Conservation (phyloP, 2,329 filamentous ascomycete species). For the Xylariaceae sp. region DNA sequence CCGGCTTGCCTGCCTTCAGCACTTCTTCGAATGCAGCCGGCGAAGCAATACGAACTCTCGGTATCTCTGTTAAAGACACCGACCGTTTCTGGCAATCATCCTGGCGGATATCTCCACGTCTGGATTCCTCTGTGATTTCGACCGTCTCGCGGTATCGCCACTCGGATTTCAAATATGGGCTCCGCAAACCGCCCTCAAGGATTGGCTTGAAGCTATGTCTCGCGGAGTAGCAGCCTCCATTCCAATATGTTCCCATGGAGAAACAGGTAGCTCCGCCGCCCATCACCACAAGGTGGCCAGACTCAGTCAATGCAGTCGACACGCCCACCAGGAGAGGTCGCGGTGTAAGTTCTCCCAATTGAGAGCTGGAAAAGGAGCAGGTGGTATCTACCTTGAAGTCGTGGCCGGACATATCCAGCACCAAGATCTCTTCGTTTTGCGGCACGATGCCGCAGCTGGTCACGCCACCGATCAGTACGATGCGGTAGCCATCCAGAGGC, state of each 20-base stretch:
- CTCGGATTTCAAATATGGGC: too few relatives aligned
- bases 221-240: constrained; percentile 39
- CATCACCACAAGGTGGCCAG: constrained; percentile 50
- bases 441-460: constrained; percentile 32
- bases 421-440: constrained; percentile 43
- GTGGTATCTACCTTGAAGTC: constrained; percentile 16
- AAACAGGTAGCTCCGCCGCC: constrained; percentile 86
- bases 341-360: constrained; percentile 5
- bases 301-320: constrained; percentile 40
- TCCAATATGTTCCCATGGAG: constrained; percentile 85
- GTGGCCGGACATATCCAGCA: constrained; percentile 28
- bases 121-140: constrained; percentile 15
- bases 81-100: not conserved
- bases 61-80: constrained; percentile 32
- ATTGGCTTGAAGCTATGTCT: too few relatives aligned
- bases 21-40: constrained; percentile 52
- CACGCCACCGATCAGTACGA: constrained; percentile 38
- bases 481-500: constrained; percentile 15
- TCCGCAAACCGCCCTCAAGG: too few relatives aligned
- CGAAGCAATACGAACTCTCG: constrained; percentile 43
- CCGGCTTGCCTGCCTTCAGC: constrained; percentile 50
- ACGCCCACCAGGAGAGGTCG: constrained; percentile 67
- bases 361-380: constrained; percentile 2
- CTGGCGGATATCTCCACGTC: not conserved
- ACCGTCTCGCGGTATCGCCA: constrained; percentile 13